These are phyloP conservation scores for grape (Vitis vinifera) DNA, from an alignment of 164 flowering plant species.

Conservation along the genomic window ASM3070453v1 NC_081808.1:8913501-8914000, in stretches of 20 bases:
- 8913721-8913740: conserved; percentile 75
- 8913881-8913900: conserved; percentile 39
- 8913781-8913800: conserved; percentile 61
- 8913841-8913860: conserved; percentile 13
- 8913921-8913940: conserved; percentile 26
- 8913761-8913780: conserved; percentile 49
- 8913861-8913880: conserved; percentile 35
- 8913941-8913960: conserved; percentile 39
- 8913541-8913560: conserved; percentile 71
- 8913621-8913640: conserved; percentile 60
- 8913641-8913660: conserved; percentile 19
- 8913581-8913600: conserved; percentile 68
- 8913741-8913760: conserved; percentile 87
- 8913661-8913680: conserved; percentile 78
- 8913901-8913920: conserved; percentile 26
- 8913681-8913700: conserved; percentile 90
- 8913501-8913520: conserved; percentile 83
- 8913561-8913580: conserved; percentile 74
- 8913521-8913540: conserved; percentile 87
- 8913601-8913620: conserved; percentile 59
- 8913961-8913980: conserved; percentile 45
- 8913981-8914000: conserved; percentile 4
- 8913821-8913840: conserved; percentile 15
- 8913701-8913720: conserved; percentile 70
- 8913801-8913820: conserved; percentile 44